Conservation (phyloP, 2,329 filamentous ascomycete genomes). For the Cryphonectria japonica region DNA sequence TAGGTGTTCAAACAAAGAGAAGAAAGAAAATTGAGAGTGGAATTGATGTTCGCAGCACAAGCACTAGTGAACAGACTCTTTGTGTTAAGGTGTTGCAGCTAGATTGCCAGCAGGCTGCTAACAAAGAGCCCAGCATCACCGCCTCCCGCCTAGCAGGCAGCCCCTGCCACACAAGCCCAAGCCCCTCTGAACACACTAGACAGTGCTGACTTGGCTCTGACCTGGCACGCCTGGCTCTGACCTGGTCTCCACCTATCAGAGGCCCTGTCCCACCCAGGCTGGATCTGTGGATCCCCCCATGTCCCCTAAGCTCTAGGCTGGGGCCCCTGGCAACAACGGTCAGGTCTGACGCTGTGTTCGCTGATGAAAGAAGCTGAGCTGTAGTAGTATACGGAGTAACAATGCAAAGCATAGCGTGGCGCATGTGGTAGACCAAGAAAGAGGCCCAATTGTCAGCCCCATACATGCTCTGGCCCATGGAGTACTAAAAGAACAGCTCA, state of each 20-base stretch:
- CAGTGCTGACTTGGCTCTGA: constrained; percentile 8
- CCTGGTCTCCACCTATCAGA: constrained; percentile 4
- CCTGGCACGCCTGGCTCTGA: background rate
- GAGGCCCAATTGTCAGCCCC: constrained; percentile 20
- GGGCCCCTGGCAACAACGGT: constrained; percentile 15
- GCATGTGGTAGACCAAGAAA: constrained; percentile 18
- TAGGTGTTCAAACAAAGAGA: background rate
- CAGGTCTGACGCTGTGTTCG: constrained; percentile 16
- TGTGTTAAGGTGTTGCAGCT: background rate
- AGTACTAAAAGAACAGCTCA: constrained; percentile 31
- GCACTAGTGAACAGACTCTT: background rate
- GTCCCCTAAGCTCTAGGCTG: constrained; percentile 11
- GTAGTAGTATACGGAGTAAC: background rate
- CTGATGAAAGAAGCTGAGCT: constrained; percentile 12
- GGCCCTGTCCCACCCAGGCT: constrained; percentile 1
- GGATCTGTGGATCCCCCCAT: constrained; percentile 21
- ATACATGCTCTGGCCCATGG: background rate
- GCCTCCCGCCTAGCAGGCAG: background rate
- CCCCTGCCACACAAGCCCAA: background rate
- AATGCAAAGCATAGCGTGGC: background rate
- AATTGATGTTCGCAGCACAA: background rate
- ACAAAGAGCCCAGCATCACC: background rate
- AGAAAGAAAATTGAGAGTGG: background rate
- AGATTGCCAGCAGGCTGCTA: background rate
- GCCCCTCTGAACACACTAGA: background rate